These are phyloP conservation scores for Oryza brachyantha DNA, from an alignment of 176 grass and related monocot genomes.

Conservation along the genomic window DNA sequence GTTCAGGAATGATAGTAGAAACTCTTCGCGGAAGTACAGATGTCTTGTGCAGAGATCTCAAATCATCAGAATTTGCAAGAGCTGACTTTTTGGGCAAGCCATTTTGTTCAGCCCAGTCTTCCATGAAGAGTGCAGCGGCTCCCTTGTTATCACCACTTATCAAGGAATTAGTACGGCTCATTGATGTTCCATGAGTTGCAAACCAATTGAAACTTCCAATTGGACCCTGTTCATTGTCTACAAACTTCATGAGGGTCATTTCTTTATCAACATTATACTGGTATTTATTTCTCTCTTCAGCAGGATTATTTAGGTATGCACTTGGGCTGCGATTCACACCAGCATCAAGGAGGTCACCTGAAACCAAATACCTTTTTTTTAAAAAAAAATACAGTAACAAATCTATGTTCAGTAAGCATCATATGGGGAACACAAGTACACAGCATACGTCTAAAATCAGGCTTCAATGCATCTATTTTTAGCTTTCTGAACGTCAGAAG, in stretches of 20 bases:
- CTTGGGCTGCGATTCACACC: slow-evolving; percentile 93
- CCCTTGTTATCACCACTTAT: slow-evolving; percentile 99
- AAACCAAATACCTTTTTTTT: slow-evolving; percentile 24
- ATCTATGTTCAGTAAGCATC: slow-evolving; percentile 10
- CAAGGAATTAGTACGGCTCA: slow-evolving; percentile 92
- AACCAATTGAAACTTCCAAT: slow-evolving; percentile 98
- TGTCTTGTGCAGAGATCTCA: slow-evolving; percentile 28
- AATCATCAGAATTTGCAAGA: slow-evolving; percentile 23
- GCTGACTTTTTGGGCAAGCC: slow-evolving; percentile 44
- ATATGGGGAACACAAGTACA: not conserved
- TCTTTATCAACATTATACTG: slow-evolving; percentile 79
- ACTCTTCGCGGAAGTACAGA: slow-evolving; percentile 61
- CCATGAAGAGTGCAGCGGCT: slow-evolving; percentile 94
- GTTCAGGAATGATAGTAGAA: slow-evolving; percentile 80
- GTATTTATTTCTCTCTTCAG: slow-evolving; percentile 67
- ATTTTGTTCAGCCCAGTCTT: slow-evolving; percentile 81
- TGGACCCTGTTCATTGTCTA: slow-evolving; percentile 69
- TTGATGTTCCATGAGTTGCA: slow-evolving; percentile 96
- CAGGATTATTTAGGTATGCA: slow-evolving; percentile 88
- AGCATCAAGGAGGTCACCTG: slow-evolving; percentile 82
- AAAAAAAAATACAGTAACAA: slow-evolving; percentile 11
- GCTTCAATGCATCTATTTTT: not conserved
- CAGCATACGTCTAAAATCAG: slow-evolving; percentile 9
- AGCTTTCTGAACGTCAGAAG: slow-evolving; percentile 17
- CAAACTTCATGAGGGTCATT: slow-evolving; percentile 96